Percentiles rank a stretch among this genome's conserved stretches.
These are phyloP conservation scores for Pascua guehoae DNA, from an alignment of 1,284 basidiomycete genomes.

Conservation along the genomic window DNA sequence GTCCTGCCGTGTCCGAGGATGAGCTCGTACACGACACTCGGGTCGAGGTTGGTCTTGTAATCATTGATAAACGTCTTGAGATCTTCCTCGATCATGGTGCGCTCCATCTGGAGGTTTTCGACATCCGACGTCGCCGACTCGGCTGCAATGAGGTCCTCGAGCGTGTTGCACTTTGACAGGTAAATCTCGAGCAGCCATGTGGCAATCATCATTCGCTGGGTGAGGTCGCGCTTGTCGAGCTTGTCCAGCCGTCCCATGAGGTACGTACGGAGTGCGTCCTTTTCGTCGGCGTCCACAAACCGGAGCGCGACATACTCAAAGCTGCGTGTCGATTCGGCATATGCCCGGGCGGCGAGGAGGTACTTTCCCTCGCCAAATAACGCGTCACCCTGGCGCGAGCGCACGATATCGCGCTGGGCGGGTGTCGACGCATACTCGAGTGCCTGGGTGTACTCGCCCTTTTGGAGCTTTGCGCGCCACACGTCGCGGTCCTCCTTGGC, in stretches of 20 bases:
- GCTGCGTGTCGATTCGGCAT: conserved; percentile 77
- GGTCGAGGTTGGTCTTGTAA: conserved; percentile 84
- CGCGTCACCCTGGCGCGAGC: conserved; percentile 79
- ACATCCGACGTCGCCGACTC: conserved; percentile 80
- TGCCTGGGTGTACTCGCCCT: conserved; percentile 72
- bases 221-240: conserved; percentile 76
- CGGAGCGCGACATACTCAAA: conserved; percentile 92
- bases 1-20: conserved; percentile 89
- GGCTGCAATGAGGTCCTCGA: conserved; percentile 71
- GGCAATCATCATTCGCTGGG: conserved; percentile 94
- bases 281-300: conserved; percentile 83
- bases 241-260: conserved; percentile 82
- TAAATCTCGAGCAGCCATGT: conserved; percentile 99
- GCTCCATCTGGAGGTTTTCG: conserved; percentile 78
- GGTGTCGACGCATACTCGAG: conserved; percentile 77
- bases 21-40: conserved; percentile 81
- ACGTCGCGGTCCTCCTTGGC: conserved; percentile 88
- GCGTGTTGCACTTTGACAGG: conserved; percentile 89
- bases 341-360: conserved; percentile 87
- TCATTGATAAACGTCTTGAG: conserved; percentile 86
- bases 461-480: conserved; percentile 85
- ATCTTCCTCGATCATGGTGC: conserved; percentile 84
- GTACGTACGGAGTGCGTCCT: conserved; percentile 90
- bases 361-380: conserved; percentile 77
- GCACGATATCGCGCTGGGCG: conserved; percentile 75